Conservation (phyloP, 805 yeast genomes). For the Cyberlindnera petersonii region DNA sequence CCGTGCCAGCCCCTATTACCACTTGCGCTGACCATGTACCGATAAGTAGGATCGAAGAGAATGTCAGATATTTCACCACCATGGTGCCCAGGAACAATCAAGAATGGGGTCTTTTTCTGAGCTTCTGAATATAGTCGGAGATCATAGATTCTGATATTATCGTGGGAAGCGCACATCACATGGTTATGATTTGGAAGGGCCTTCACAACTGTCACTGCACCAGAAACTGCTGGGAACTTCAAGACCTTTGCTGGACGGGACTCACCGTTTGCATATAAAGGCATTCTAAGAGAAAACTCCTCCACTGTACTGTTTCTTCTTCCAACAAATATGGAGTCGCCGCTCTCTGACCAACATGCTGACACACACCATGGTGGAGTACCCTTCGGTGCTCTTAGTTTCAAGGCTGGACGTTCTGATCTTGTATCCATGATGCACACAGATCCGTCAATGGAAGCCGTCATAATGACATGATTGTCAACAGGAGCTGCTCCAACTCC, state of each 20-base stretch:
- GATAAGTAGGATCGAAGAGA: conserved; percentile 78
- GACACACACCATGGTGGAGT: conserved; percentile 95
- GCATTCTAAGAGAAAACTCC: conserved; percentile 61
- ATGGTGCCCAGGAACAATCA: conserved; percentile 93
- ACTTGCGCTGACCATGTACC: conserved; percentile 85
- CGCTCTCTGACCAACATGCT: conserved; percentile 83
- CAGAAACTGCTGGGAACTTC: conserved; percentile 81
- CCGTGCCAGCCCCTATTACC: conserved; percentile 98
- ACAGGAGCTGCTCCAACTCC: conserved; percentile 21
- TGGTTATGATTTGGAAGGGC: conserved; percentile 80
- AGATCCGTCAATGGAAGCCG: conserved; percentile 81
- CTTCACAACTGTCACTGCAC: conserved; percentile 79
- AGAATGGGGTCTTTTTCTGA: conserved; percentile 55
- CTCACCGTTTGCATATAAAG: conserved; percentile 33
- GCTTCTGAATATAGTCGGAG: conserved; percentile 42
- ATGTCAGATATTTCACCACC: conserved; percentile 83
- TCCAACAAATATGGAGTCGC: conserved; percentile 76
- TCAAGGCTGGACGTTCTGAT: conserved; percentile 39
- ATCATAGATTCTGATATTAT: conserved; percentile 86
- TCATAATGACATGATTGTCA: conserved; percentile 59
- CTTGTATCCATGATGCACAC: conserved; percentile 82
- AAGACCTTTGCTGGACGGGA: conserved; percentile 55
- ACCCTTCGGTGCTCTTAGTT: conserved; percentile 51
- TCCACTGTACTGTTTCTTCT: conserved; percentile 87
- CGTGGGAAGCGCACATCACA: conserved; percentile 82